Evolutionary conservation across 306 rosid genomes (phyloP), one percentile per base, ranked within the genome.

Genomic region (Cyamopsis tetragonoloba): DNA sequence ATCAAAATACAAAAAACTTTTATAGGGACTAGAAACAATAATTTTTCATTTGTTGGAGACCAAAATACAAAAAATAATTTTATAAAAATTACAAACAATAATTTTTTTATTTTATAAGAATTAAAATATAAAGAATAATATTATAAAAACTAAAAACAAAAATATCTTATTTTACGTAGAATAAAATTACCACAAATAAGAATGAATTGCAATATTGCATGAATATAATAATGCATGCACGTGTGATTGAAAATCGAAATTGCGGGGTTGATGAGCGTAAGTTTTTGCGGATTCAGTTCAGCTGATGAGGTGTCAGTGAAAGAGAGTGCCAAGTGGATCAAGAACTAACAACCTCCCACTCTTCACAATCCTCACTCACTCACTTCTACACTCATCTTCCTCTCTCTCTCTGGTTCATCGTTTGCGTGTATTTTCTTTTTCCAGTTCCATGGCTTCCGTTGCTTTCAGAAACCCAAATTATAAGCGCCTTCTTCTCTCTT

Each of bases 391-490:
- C 35, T 46, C 4, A 15, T 14, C 39, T 1, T 4, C 27, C 62
- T 56, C 57, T 50, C 51, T 38, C 22, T 37, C 7, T 60, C 1
- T 71, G 1, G 7, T 9, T 71, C 43, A 5, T 72, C 18, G 38
- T 59, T 22, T 23, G 1, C 14, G 43, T 32, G n/a, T 4, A 23
- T 10, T 41, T 8, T 14, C 14, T 24, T 23, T 31, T 22, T 37
- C 39, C 49, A 74, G 3, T 39, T 19, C 48, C 38, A 77, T 77
- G 82, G 82, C 82, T 72, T 77, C 78, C 18, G 0, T 38, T 30
- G 65, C 82, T 38, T 8, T 77, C 74, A 77, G 74, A 71, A 72
- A 71, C 77, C 32, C 41, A 10, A 15, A 60, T 48, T 48, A 69
- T 60, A 77, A 77, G 61, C 60, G 50, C 50, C 35, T 65, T 60